Evolutionary conservation across 2,329 filamentous ascomycete species (phyloP), one percentile per base, ranked within the genome.

Genomic region (Calonectria montana): DNA sequence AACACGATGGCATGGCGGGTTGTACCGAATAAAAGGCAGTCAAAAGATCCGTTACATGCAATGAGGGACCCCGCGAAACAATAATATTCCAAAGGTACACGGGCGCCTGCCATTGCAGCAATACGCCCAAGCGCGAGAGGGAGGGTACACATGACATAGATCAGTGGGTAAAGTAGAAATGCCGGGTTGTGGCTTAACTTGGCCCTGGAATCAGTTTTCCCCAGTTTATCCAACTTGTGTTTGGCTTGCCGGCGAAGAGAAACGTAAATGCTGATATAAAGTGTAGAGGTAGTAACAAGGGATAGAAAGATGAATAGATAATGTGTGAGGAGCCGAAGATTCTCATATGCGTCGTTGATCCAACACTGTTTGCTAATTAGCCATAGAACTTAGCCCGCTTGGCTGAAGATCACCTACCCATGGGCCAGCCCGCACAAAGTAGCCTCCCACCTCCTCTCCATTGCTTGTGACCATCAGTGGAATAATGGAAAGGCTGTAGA

Each of bases 61-160:
- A 92, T 89, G 77, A 92, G 86, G 2, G 85, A 84, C 2, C 90
- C 91, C 0, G 90, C 88, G 27, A 91, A 85, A 80, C 87, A 88
- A 80, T 90, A 91, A 79, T 89, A 91, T 0, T 80, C 82, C 1
- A 90, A 82, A 0, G 88, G 86, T 6, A 91, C 84, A 0, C 84
- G 69, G 21, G 83, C 81, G 2, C 88, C 88, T 0, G 88, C 87
- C 88, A 94, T 91, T 57, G 87, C 87, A 53, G 88, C 87, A 79
- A 93, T 91, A 70, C 92, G 89, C 27, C 91, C 90, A 0, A 90
- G 86, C 9, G 91, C 91, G 1, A 94, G 85, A 0, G 92, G 92
- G 0, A 91, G 86, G 0, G 92, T 94, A 80, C 92, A 92, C 27
- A 92, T 76, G 31, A 93, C 87, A 80, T 94, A 94, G 73, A 93